Evolutionary conservation across 345 rosid species (phyloP).

Genomic region (Sonneratia caseolaris): DNA sequence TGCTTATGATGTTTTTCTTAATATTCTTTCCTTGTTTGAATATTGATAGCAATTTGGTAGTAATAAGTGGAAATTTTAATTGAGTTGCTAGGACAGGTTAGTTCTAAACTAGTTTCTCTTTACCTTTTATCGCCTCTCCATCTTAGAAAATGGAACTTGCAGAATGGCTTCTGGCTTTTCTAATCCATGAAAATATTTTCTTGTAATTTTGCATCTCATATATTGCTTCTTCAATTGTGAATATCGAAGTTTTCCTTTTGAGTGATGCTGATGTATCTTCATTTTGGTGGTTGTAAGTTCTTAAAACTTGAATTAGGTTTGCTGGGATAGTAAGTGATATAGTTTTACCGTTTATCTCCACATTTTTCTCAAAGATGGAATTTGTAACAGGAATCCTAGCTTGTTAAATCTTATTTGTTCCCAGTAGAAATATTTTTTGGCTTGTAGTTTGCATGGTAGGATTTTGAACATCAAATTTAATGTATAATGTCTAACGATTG

Average conservation of each 20-base stretch:
- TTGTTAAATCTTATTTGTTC: not conserved
- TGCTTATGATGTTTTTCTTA: no score
- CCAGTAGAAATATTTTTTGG: not conserved
- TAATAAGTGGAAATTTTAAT: no score
- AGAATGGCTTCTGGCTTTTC: not conserved
- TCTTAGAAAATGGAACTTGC: not conserved
- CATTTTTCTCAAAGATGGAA: not conserved
- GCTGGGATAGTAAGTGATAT: no score
- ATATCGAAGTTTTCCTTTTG: not conserved
- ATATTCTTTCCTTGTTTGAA: no score
- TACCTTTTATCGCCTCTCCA: not conserved
- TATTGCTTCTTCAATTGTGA: not conserved
- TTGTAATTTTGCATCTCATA: no score
- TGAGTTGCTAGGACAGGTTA: no score
- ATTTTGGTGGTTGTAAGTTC: not conserved
- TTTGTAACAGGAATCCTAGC: not conserved
- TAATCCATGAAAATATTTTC: not conserved
- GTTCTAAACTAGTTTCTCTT: not conserved
- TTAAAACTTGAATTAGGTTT: no score
- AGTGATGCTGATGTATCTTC: not conserved
- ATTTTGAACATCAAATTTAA: not conserved
- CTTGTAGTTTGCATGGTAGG: not conserved
- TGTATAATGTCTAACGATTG: slow-evolving; percentile 15
- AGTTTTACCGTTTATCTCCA: not conserved
- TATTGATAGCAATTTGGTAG: no score